Conservation (phyloP, 495 filamentous ascomycete species). For the Rhypophila decipiens region DNA sequence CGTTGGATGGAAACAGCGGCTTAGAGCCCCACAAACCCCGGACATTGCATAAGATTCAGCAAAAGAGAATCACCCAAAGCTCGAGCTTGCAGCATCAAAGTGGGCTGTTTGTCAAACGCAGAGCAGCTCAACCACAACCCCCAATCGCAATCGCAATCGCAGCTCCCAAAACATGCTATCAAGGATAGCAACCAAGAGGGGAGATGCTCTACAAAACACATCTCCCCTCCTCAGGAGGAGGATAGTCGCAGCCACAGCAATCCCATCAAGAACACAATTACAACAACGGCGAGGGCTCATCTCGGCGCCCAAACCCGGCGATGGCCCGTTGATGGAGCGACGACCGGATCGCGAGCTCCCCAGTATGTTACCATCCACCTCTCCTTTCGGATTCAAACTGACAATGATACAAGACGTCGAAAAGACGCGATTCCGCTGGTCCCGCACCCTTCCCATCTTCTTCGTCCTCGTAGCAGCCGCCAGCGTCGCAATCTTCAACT, state of each 20-base stretch:
- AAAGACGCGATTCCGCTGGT: conserved; percentile 32
- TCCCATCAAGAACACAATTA: background rate
- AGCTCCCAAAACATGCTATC: conserved; percentile 27
- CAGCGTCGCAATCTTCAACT: conserved; percentile 90
- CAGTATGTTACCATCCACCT: conserved; percentile 26
- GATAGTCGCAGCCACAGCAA: conserved; percentile 6
- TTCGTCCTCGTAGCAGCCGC: conserved; percentile 53
- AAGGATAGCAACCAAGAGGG: conserved; percentile 29
- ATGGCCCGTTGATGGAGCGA: conserved; percentile 72
- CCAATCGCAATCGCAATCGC: background rate
- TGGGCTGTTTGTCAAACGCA: background rate
- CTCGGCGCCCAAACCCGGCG: conserved; percentile 42
- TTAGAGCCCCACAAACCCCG: no score
- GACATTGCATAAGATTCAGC: no score
- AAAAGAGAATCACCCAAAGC: no score
- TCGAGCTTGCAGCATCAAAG: no score
- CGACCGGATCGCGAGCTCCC: conserved; percentile 78
- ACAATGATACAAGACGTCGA: conserved; percentile 15
- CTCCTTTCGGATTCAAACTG: background rate
- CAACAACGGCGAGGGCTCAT: conserved; percentile 28
- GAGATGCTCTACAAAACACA: conserved; percentile 6
- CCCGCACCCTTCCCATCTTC: conserved; percentile 49
- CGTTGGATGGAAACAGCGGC: no score
- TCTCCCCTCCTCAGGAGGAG: conserved; percentile 6
- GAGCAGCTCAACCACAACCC: background rate